Base-by-base conservation (phyloP, 2,329 filamentous ascomycete species). In the Exophiala aquamarina region DNA sequence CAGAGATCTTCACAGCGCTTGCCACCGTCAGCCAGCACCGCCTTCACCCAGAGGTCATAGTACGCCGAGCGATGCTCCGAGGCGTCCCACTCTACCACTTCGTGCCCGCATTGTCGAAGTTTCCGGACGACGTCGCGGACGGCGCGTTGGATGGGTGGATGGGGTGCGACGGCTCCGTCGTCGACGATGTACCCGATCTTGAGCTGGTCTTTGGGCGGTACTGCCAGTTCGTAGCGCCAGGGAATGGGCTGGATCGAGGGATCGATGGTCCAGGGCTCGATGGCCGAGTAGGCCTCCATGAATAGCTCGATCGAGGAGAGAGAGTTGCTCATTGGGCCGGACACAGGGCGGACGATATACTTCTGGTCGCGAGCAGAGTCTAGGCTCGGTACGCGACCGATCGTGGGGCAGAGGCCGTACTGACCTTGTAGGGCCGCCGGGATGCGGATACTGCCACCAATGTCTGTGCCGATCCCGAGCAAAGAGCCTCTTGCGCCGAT, bases 201-300 rank as follows among this genome's bases (percentile, higher is more conserved):
- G 10, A 83, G 56, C 1, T 70, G 63, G 14, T 50, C 29, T 2
- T 60, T 66, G 26, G 71, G 63, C 0, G 66, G 59, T 3, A 64
- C 53, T 76, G 77, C 81, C 0, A 76, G 73, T 71, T 0, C 76
- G 73, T 4, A 80, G 13, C 75, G 70, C 82, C 82, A 82, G 0
- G 74, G 75, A 3, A 81, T 71, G 0, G 76, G 76, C 1, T 80
- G 55, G 32, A 78, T 70, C 20, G 71, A 72, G 0, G 77, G 76
- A 42, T 82, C 79, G n/a, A 67, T 57, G 2, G 66, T 61, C 78
- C 78, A 82, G 0, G 78, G 78, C 46, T 74, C 64, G 2, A 69
- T 62, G 40, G 58, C 58, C 33, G 70, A 53, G 20, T 72, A 49
- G 0, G 66, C 63, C 37, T 70, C 69, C 43, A 70, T 66, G 47